Evolutionary conservation across 176 grass and related monocot genomes (phyloP).

Genomic region (Zoysia pacifica): DNA sequence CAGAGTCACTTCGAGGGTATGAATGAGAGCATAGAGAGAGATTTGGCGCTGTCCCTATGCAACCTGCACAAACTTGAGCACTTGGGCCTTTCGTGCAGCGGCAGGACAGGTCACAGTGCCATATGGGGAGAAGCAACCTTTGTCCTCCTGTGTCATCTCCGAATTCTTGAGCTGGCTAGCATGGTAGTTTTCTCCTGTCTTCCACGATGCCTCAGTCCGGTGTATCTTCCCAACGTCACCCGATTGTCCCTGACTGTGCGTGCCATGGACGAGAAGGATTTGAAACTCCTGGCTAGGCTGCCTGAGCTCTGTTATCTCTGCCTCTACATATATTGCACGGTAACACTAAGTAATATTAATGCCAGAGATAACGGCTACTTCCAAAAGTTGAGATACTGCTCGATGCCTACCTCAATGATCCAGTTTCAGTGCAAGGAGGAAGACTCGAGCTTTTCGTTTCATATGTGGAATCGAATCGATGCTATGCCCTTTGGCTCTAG

Average conservation of each 20-base stretch:
- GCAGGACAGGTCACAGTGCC: too few species aligned
- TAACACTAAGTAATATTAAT: neutral
- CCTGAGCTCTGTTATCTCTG: neutral
- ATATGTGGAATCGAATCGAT: neutral
- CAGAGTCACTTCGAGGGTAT: neutral
- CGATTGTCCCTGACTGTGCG: too few species aligned
- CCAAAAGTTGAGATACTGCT: neutral
- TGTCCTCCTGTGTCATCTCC: too few species aligned
- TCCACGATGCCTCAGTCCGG: too few species aligned
- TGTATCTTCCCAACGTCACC: too few species aligned
- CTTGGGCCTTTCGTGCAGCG: neutral
- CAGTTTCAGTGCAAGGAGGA: neutral
- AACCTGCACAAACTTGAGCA: neutral
- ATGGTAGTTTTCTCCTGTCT: too few species aligned
- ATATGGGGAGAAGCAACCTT: neutral
- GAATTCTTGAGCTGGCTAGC: too few species aligned
- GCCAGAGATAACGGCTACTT: neutral
- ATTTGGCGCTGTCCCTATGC: neutral
- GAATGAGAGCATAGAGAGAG: neutral
- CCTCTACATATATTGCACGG: rapidly evolving
- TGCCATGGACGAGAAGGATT: neutral
- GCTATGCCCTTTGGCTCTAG: neutral
- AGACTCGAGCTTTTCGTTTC: neutral
- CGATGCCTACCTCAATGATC: neutral
- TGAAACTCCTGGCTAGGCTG: neutral